Base-by-base conservation (phyloP, 768 basidiomycete species). In the Porpolomopsis calyptriformis region DNA sequence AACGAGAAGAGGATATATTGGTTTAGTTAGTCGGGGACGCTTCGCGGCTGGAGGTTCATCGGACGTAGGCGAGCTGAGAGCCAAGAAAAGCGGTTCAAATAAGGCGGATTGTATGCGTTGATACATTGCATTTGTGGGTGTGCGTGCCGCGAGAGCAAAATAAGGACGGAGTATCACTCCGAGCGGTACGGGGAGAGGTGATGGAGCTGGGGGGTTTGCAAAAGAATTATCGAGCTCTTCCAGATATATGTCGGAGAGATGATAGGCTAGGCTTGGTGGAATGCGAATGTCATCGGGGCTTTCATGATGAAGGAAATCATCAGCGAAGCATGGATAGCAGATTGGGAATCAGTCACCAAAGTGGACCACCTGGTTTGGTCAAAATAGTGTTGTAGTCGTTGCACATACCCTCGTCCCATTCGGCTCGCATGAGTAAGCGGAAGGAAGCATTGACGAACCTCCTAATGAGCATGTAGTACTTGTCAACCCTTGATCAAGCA, bases 391-490 rank as follows among this genome's bases (percentile, higher is more conserved):
- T 85, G 59, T 88, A 86, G 36, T 78, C 73, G 7, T 67, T 57
- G 42, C 82, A 74, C 4, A 67, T 60, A 5, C 61, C 54, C 20
- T 60, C 53, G 5, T 81, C 75, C 93, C 93, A 99, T 38, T 74
- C 68, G 18, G 64, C 61, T 37, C 82, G 74, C 29, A 81, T 72
- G 20, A 98, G 72, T 16, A 96, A 73, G 26, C 83, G 70, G 63
- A 98, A 93, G 1, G 84, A 77, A 1, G 83, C 88, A 55, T 92
- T 86, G 45, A 87, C 72, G 57, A 90, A 97, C 52, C 84, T 75
- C 48, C 94, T 76, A 48, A 97, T 79, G 38, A 99, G 82, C 80
- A 97, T 82, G 60, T 94, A 93, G 62, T 88, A 98, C 62, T 99
- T 99, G 73, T 99, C 94, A 61, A 97, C 80, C 54, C 93, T 96